A percentile compares a stretch with the other conserved stretches of the same genome.
Conservation (phyloP, 1,139 yeast species). For the Lodderomyces orthopsilosis region DNA sequence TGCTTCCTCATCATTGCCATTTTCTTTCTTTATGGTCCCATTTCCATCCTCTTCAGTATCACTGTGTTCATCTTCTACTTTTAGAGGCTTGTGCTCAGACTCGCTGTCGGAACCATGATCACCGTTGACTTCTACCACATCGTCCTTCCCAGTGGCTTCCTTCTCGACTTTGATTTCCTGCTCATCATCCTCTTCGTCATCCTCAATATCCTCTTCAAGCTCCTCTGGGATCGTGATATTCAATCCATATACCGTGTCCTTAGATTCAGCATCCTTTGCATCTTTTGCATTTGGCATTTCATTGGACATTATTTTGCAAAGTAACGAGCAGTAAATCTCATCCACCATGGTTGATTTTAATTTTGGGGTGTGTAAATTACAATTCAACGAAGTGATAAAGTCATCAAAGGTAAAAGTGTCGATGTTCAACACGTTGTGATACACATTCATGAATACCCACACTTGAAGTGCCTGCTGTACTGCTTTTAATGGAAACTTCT, state of each 20-base stretch:
- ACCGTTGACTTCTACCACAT: conserved; percentile 15
- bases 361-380: conserved; percentile 42
- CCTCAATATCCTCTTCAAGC: conserved; percentile 13
- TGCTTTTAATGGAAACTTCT: conserved; percentile 9
- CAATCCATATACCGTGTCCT: conserved; percentile 35
- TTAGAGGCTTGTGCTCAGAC: conserved; percentile 20
- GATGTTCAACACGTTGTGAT: conserved; percentile 57
- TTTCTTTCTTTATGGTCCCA: conserved; percentile 20
- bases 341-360: conserved; percentile 48
- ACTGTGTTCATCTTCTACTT: conserved; percentile 27
- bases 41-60: conserved; percentile 17
- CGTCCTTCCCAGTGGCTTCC: conserved; percentile 12
- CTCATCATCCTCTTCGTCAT: conserved; percentile 17
- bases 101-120: conserved; percentile 28
- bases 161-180: conserved; percentile 24
- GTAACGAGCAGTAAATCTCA: conserved; percentile 69
- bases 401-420: conserved; percentile 83
- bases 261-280: conserved; percentile 21
- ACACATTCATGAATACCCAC: conserved; percentile 76
- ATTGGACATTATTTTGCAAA: conserved; percentile 45
- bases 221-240: conserved; percentile 42
- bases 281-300: conserved; percentile 28
- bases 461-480: conserved; percentile 55
- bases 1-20: conserved; percentile 12
- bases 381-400: conserved; percentile 60